Conservation (phyloP, 179 eudicot genomes). For the Nepenthes alata region DNA sequence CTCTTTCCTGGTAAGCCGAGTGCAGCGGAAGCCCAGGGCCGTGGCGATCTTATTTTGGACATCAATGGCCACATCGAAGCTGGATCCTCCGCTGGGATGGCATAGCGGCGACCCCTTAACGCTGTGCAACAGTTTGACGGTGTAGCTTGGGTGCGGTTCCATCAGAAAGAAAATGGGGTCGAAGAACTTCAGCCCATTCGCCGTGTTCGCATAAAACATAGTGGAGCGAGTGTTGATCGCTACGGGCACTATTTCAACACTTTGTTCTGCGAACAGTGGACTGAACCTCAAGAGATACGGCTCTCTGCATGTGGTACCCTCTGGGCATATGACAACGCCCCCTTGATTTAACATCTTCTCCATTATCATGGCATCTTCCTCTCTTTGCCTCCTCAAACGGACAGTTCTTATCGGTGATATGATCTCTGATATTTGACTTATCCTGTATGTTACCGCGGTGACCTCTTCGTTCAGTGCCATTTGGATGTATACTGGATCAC, state of each 20-base stretch:
- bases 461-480: slow-evolving; percentile 36
- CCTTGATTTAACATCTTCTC: slow-evolving; percentile 35
- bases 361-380: slow-evolving; percentile 40
- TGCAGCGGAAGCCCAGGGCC: slow-evolving; percentile 46
- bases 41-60: slow-evolving; percentile 50
- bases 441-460: slow-evolving; percentile 56
- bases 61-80: slow-evolving; percentile 47
- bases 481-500: slow-evolving; percentile 52
- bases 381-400: slow-evolving; percentile 35
- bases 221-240: slow-evolving; percentile 39
- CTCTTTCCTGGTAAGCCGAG: slow-evolving; percentile 60
- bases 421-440: slow-evolving; percentile 49
- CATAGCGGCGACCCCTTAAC: slow-evolving; percentile 27
- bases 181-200: slow-evolving; percentile 48
- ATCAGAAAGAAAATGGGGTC: slow-evolving; percentile 62
- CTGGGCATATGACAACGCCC: slow-evolving; percentile 56
- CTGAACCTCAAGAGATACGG: slow-evolving; percentile 57
- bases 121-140: slow-evolving; percentile 25
- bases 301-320: slow-evolving; percentile 77
- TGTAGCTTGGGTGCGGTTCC: slow-evolving; percentile 54
- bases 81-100: slow-evolving; percentile 11
- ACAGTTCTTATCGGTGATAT: slow-evolving; percentile 58
- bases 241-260: slow-evolving; percentile 47
- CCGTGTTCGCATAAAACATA: slow-evolving; percentile 69
- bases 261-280: slow-evolving; percentile 53